Base-by-base conservation (phyloP, 352 stramenopile species). In the Phytopythium kandeliae region DNA sequence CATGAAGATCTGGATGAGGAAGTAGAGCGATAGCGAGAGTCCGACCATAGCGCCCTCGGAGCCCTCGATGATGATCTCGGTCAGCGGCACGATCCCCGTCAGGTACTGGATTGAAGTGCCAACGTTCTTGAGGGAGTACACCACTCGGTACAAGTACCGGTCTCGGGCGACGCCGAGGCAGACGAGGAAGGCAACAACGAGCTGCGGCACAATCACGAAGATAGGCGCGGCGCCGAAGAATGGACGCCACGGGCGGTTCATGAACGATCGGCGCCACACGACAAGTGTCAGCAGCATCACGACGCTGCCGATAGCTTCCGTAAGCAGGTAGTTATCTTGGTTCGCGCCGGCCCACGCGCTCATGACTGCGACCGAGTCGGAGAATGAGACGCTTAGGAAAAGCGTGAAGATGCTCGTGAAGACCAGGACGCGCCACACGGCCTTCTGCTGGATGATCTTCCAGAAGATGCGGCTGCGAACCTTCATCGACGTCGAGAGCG, bases 11-110 rank as follows among this genome's bases (percentile, higher is more conserved):
- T 67, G 63, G 38, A 82, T 69, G 40, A 83, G 65, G 30, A 65
- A 69, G 55, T 83, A 73, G 30, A 86, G 71, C 28, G 75, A 75
- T 33, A 82, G 50, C 30, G 69, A 52, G 36, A 86, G 62, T 0
- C 71, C 75, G 16, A 85, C 69, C 34, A 69, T 77, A 7, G 62
- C 71, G n/a, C 71, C 69, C 44, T 85, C 74, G 0, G 67, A 81
- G 11, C 74, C 74, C 45, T 78, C 67, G 33, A 78, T 65, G 42
- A 83, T 74, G 56, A 86, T 85, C 55, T 86, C 75, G 0, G 68
- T 73, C 22, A 84, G 51, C 12, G 72, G 71, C 34, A 76, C 51
- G 21, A 80, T 45, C 43, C 48, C 65, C 8, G 47, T 51, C 19
- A 85, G 34, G 49, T 48, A 55, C 4, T 5, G 42, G 35, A 81